These are phyloP conservation scores for Mycena galericulata DNA, from an alignment of 768 basidiomycete genomes.

Conservation along the genomic window DNA sequence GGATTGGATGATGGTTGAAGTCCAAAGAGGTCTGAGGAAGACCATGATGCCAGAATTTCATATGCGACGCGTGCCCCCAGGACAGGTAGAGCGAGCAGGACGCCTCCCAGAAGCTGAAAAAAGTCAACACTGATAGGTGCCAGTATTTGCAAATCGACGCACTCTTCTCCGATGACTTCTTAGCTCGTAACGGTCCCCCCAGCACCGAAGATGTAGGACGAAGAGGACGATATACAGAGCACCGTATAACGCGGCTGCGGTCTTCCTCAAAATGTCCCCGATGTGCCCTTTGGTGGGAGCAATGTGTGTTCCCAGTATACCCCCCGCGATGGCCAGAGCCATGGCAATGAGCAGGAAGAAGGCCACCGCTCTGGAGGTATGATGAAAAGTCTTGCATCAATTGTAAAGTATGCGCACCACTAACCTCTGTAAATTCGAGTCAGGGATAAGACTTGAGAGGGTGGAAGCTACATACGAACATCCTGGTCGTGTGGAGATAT, in stretches of 20 bases:
- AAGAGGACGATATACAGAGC: conserved; percentile 55
- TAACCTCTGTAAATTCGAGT: conserved; percentile 22
- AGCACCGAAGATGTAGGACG: conserved; percentile 55
- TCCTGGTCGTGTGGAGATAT: conserved; percentile 38
- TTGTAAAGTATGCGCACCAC: not conserved
- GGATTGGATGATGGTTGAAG: conserved; percentile 50
- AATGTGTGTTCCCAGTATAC: conserved; percentile 55
- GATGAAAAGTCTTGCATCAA: not conserved
- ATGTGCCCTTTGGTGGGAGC: conserved; percentile 45
- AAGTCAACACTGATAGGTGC: not conserved
- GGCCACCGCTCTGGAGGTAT: conserved; percentile 42
- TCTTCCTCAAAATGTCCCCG: conserved; percentile 56
- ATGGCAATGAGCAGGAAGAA: conserved; percentile 48
- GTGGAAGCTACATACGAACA: conserved; percentile 28
- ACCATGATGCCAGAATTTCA: conserved; percentile 68
- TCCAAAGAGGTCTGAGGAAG: conserved; percentile 61
- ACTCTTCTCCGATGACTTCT: conserved; percentile 60
- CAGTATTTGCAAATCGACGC: conserved; percentile 34
- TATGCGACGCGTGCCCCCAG: conserved; percentile 70
- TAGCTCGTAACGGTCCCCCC: conserved; percentile 60
- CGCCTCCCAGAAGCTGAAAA: conserved; percentile 65
- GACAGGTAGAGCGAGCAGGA: conserved; percentile 69
- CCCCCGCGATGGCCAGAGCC: conserved; percentile 59
- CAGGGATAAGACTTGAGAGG: not conserved
- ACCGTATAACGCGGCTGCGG: conserved; percentile 56